Base-by-base conservation (phyloP, 2,329 filamentous ascomycete genomes). In the Fusarium sp. region DNA sequence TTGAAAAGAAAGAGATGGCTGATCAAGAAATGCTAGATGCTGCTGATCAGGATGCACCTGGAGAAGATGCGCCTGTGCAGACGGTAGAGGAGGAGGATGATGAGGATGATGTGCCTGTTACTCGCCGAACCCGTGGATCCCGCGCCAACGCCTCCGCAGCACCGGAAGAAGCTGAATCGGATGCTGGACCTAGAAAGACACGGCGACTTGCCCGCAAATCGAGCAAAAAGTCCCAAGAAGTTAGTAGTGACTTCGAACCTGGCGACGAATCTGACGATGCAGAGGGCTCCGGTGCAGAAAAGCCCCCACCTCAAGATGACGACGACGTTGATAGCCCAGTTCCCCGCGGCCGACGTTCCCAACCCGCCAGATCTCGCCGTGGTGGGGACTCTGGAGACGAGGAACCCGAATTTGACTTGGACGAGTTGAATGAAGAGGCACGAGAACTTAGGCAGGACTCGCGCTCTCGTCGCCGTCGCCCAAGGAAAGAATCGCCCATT, bases 351-450 rank as follows among this genome's bases (percentile, higher is more conserved):
- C 84, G 85, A 68, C 83, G 79, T 78, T 80, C 81, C 76, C 80
- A 85, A 51, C 85, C 85, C 13, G 83, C 84, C 51, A 86, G 85
- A 67, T 85, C 87, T n/a, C 85, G 86, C 45, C 85, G 84, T 39
- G 83, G 83, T 18, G 82, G 81, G 17, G 88, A 87, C 47, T 91
- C 89, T 2, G 88, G 81, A 73, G 90, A 86, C 73, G 91, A 86
- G 72, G 91, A 86, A 76, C 86, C 84, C 69, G 87, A 88, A 47
- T 85, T 92, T 24, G 90, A 93, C 74, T 82, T 88, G 56, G 88
- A 92, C 66, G 91, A 93, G 77, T 81, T 93, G 58, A 90, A 89
- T 11, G 90, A 92, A 80, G 91, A 93, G 79, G 86, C 91, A 20
- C 86, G 90, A 70, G 90, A 93, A 66, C 84, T 93, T 51, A 85